Base-by-base conservation (phyloP, 2,329 filamentous ascomycete genomes). In the Fusarium sp. region DNA sequence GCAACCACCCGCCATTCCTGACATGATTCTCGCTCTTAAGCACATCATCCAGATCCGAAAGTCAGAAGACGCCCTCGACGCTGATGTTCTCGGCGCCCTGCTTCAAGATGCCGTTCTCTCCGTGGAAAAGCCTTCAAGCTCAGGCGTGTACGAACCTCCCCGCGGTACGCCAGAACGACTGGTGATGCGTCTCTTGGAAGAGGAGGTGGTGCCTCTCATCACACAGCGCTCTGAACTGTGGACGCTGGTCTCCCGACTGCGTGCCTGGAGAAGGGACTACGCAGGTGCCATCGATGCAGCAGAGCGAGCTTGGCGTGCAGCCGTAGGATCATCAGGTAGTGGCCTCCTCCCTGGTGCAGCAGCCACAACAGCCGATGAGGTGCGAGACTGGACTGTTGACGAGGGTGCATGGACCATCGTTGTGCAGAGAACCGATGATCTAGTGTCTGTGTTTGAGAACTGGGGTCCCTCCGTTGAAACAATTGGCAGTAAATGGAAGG, bases 261-360 rank as follows among this genome's bases (percentile, higher is more conserved):
- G 92, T 6, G 83, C 90, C 15, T 97, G 93, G 88, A 86, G 89
- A 10, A 80, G 87, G 4, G 90, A 92, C 52, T 91, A 90, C 3
- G 80, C 82, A 0, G 89, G 89, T 3, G 92, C 94, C 6, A 83
- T 98, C 3, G 91, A 94, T 8, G 93, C 92, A 2, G 88, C 94
- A 29, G 96, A 98, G 80, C 94, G 95, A 75, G 93, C 91, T 0
- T 99, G 95, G 94, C 87, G 96, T 4, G 88, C 91, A 1, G 87
- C 90, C 0, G 82, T 86, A 0, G 82, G 84, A 49, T 80, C 87
- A 70, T 82, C 87, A 27, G 75, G 81, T 58, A 59, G 80, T 70
- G 75, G 81, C 59, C 73, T 85, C 75, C 85, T 74, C 76, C 82
- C 66, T 54, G 82, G 77, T 63, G 84, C 82, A 41, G 63, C 64